These are phyloP conservation scores for Somion occarium DNA, from an alignment of 1,284 basidiomycete species.

Conservation along the genomic window DNA sequence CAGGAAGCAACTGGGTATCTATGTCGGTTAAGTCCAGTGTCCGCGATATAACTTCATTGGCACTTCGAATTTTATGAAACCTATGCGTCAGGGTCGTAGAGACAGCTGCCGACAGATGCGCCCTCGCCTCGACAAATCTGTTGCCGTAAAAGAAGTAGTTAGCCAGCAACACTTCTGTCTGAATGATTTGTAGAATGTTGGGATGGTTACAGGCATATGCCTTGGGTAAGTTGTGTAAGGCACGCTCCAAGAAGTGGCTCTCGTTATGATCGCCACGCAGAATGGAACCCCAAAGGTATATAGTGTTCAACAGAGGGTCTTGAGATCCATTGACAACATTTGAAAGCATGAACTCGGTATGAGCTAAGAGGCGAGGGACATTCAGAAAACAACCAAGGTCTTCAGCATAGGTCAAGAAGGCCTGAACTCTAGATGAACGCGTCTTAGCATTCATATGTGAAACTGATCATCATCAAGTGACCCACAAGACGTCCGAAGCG, in stretches of 20 bases:
- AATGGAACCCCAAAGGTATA: conserved; percentile 26
- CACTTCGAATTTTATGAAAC: conserved; percentile 29
- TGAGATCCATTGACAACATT: conserved; percentile 15
- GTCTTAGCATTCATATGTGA: neutral
- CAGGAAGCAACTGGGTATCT: conserved; percentile 24
- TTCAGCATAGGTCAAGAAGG: conserved; percentile 28
- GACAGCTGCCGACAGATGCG: conserved; percentile 36
- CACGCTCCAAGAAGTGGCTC: conserved; percentile 24
- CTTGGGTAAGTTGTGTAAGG: conserved; percentile 22
- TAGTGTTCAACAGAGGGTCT: conserved; percentile 21
- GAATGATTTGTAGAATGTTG: conserved; percentile 31
- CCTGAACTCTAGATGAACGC: conserved; percentile 27
- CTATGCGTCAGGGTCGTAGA: conserved; percentile 31
- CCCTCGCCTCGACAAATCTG: conserved; percentile 36
- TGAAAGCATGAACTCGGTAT: conserved; percentile 19
- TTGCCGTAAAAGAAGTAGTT: conserved; percentile 47
- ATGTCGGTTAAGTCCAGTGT: conserved; percentile 11
- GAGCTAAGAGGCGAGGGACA: conserved; percentile 23
- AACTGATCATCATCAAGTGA: neutral
- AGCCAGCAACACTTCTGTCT: conserved; percentile 47
- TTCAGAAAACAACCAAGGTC: conserved; percentile 38
- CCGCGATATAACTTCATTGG: conserved; percentile 9
- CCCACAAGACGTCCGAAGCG: conserved; percentile 20
- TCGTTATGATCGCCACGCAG: conserved; percentile 18
- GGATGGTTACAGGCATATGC: neutral